Conservation (phyloP, 345 rosid species). For the Capsella bursapastoris region DNA sequence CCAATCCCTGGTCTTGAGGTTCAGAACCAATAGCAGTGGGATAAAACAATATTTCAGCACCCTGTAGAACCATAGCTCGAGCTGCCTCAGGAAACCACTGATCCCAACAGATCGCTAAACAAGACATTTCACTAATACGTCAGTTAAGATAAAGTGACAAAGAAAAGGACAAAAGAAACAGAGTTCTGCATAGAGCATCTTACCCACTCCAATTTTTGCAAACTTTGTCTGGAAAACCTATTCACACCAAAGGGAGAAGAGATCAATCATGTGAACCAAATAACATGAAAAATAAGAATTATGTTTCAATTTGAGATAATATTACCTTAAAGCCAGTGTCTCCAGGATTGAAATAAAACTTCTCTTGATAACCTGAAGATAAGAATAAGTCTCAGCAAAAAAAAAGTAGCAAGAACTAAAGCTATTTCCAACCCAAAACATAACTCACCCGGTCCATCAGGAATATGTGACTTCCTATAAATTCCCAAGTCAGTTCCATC, state of each 20-base stretch:
- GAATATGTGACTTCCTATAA: constrained; percentile 95
- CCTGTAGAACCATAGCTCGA: constrained; percentile 85
- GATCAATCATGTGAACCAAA: constrained; percentile 15
- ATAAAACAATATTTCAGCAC: constrained; percentile 84
- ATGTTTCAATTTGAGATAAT: constrained; percentile 1
- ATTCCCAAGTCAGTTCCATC: constrained; percentile 94
- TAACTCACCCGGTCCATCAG: constrained; percentile 89
- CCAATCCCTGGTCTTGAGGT: constrained; percentile 92
- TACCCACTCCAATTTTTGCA: constrained; percentile 93
- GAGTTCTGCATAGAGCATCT: constrained; percentile 34
- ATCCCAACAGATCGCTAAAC: constrained; percentile 92
- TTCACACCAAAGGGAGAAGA: constrained; percentile 32
- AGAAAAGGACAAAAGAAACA: not conserved
- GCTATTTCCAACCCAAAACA: constrained; percentile 18
- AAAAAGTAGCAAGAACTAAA: constrained; percentile 10
- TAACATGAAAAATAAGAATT: not conserved
- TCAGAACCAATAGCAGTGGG: constrained; percentile 97
- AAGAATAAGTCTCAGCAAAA: constrained; percentile 19
- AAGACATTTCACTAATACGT: constrained; percentile 23
- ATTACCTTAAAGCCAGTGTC: constrained; percentile 95
- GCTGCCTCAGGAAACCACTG: constrained; percentile 97
- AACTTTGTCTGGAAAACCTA: constrained; percentile 91
- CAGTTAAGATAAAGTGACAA: constrained; percentile 6
- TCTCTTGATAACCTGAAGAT: constrained; percentile 85
- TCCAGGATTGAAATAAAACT: constrained; percentile 96